Conservation (phyloP, 1,284 basidiomycete species). For the Apiotrichum laibachii region DNA sequence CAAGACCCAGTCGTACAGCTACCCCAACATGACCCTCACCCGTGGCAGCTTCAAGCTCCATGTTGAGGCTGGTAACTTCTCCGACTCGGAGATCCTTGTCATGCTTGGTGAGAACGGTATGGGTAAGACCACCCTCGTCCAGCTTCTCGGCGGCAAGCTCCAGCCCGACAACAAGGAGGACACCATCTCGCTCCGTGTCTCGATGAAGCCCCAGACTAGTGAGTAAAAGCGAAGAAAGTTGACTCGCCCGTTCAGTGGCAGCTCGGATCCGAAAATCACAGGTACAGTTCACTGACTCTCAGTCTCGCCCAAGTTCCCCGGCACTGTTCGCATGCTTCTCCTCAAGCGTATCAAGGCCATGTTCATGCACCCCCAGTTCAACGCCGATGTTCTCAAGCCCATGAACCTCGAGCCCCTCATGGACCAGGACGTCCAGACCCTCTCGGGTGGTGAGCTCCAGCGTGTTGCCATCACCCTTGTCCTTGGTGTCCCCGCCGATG, state of each 20-base stretch:
- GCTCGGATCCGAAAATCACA: no score
- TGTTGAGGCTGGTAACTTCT: constrained; percentile 80
- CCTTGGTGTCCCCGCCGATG: constrained; percentile 70
- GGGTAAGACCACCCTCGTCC: constrained; percentile 94
- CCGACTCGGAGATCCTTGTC: constrained; percentile 95
- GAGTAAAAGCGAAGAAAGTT: no score
- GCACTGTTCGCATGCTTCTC: constrained; percentile 85
- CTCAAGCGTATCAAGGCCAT: constrained; percentile 88
- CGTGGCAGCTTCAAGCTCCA: constrained; percentile 89
- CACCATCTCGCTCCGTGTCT: constrained; percentile 71
- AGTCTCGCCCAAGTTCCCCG: constrained; percentile 92
- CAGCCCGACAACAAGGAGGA: constrained; percentile 78
- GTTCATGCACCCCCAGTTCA: constrained; percentile 97
- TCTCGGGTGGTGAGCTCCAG: constrained; percentile 95
- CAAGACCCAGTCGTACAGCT: constrained; percentile 80
- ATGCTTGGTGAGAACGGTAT: constrained; percentile 97
- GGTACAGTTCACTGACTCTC: constrained; percentile 2
- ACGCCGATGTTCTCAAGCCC: constrained; percentile 91
- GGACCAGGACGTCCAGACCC: constrained; percentile 92
- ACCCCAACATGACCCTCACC: constrained; percentile 94
- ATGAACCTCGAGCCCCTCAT: constrained; percentile 86
- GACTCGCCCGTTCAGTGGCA: no score
- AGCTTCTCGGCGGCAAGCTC: constrained; percentile 80
- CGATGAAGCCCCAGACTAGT: constrained; percentile 80
- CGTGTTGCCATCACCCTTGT: constrained; percentile 90